Base-by-base conservation (phyloP, 176 grass and related monocot genomes). In the Triticum timopheevii region DNA sequence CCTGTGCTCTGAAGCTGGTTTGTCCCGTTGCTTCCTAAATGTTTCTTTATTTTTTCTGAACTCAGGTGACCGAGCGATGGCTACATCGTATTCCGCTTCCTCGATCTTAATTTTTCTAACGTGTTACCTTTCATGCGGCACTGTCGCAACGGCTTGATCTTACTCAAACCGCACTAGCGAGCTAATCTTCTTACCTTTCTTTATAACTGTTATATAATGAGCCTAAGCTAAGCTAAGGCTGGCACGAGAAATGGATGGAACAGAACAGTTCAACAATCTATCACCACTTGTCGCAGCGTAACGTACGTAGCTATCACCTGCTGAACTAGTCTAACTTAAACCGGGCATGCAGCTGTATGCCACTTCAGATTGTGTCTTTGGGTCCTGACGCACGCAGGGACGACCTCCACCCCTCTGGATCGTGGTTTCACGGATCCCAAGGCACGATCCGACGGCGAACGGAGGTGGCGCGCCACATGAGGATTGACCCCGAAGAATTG, bases 111-210 rank as follows among this genome's bases (percentile, higher is more conserved):
- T 74, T 49, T 74, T n/a, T 45, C 12, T 6, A 15, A 16, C 7
- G 24, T 24, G 6, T 73, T 25, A 45, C 16, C 24, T 73, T 5
- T 42, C 6, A 13, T 39, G 69, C n/a, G 20, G n/a, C 36, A 73
- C 1, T 76, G 44, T 28, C 12, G 2, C 25, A 76, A 76, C 47
- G 73, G 73, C 73, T 56, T 33, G 45, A 76, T 76, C 73, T 7
- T 76, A 22, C 73, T 76, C 45, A 76, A 76, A 49, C 45, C 73
- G 27, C 73, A 76, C 45, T 76, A 76, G 73, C 73, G 17, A 76
- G 73, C 44, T 11, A 28, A 24, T 10, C 40, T 28, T 50, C 12
- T 27, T 12, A 31, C 49, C 44, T 76, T 52, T 52, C 49, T 52
- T 52, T 47, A 74, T 47, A 74, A 73, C 71, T 49, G 71, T 49